Evolutionary conservation across 768 basidiomycete genomes (phyloP), one percentile per base, ranked within the genome.

Genomic region (Crucibulum laeve): DNA sequence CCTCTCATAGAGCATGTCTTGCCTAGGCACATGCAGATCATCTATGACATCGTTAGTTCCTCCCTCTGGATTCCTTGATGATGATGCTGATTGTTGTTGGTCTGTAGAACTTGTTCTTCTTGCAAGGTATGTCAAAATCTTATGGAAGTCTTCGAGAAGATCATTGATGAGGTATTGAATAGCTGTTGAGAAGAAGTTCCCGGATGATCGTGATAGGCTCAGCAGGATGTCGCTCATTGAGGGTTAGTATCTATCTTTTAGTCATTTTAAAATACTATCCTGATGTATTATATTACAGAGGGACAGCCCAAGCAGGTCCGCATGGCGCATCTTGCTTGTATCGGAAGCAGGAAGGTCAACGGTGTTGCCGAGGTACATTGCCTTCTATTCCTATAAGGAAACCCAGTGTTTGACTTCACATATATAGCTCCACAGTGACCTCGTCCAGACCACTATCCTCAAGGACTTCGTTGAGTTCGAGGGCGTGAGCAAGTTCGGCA

Each of bases 381-480:
- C 35, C 28, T 15, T 25, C 24, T 7, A 7, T 10, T 43, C 21
- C 33, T 40, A 15, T 17, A 7, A 13, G 19, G 22, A 24, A 11
- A 21, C 5, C 8, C 18, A 6, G 15, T 10, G 17, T 8, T 13
- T 5, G 5, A 11, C 18, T 40, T 21, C 11, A 30, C 38, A 22
- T 44, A 83, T 78, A 22, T 44, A 83, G 79, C 72, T 98, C 21
- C 96, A 98, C 71, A 88, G 84, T 46, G 85, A 91, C 42, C 79
- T 98, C 34, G 87, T 98, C 41, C 76, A 73, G 62, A 82, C 83
- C 17, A 91, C 86, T 5, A 88, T 91, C 52, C 60, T 88, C 54
- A 89, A 87, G 57, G 93, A 96, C 67, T 95, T 95, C 58, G 94
- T 96, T 37, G 92, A 96, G 24, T 90, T 87, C 62, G 87, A 83